Evolutionary conservation across 1,139 yeast genomes (phyloP).

Genomic region (Suhomyces taliae): DNA sequence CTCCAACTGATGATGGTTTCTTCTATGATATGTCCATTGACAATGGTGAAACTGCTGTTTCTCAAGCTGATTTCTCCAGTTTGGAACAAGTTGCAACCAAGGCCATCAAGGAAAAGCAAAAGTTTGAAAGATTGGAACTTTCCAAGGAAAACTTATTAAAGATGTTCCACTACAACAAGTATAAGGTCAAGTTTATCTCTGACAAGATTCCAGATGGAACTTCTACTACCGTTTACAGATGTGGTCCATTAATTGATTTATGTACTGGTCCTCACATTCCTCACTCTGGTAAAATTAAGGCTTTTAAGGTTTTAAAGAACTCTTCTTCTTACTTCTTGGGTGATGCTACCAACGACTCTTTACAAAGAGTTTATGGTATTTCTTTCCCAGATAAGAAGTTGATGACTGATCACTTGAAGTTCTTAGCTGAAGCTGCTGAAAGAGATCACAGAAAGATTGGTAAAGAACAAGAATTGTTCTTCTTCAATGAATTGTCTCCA

Average conservation of each 20-base stretch:
- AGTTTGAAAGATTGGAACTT: slow-evolving; percentile 89
- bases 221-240: slow-evolving; percentile 93
- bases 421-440: slow-evolving; percentile 93
- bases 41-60: slow-evolving; percentile 68
- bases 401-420: slow-evolving; percentile 94
- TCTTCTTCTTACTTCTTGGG: slow-evolving; percentile 97
- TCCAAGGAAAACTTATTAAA: slow-evolving; percentile 86
- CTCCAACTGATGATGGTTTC: slow-evolving; percentile 98
- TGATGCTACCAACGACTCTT: slow-evolving; percentile 86
- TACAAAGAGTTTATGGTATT: slow-evolving; percentile 97
- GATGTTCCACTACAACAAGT: slow-evolving; percentile 95
- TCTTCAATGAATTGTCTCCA: slow-evolving; percentile 95
- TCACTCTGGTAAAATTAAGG: slow-evolving; percentile 94
- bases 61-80: slow-evolving; percentile 79
- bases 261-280: slow-evolving; percentile 99
- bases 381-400: slow-evolving; percentile 98
- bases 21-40: slow-evolving; percentile 95
- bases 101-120: slow-evolving; percentile 95
- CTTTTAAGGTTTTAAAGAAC: slow-evolving; percentile 91
- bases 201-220: slow-evolving; percentile 96
- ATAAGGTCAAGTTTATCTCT: slow-evolving; percentile 83
- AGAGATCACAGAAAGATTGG: slow-evolving; percentile 98
- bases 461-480: slow-evolving; percentile 91
- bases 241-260: slow-evolving; percentile 96
- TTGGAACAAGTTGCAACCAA: slow-evolving; percentile 87